These are phyloP conservation scores for Auricularia heimuer DNA, from an alignment of 768 basidiomycete species.

Conservation along the genomic window DNA sequence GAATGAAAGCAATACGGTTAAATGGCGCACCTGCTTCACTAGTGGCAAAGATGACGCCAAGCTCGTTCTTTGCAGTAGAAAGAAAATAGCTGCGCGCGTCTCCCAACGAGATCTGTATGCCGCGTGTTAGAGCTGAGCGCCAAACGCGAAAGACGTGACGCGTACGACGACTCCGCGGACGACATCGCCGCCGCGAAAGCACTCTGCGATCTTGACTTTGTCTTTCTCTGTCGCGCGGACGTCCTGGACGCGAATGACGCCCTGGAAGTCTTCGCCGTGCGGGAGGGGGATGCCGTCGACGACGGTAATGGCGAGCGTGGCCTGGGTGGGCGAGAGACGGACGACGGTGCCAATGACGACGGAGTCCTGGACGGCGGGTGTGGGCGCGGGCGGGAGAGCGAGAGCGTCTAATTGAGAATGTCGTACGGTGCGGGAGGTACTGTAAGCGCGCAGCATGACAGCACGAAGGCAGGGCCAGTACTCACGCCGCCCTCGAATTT, in stretches of 20 bases:
- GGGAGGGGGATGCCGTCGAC: slow-evolving; percentile 81
- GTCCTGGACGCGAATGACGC: slow-evolving; percentile 82
- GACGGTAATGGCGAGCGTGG: slow-evolving; percentile 71
- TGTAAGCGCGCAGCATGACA: neutral
- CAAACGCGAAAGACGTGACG: slow-evolving; percentile 6
- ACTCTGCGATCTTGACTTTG: slow-evolving; percentile 79
- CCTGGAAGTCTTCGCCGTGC: slow-evolving; percentile 77
- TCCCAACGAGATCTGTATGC: slow-evolving; percentile 71
- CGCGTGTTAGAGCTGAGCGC: neutral
- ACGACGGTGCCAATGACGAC: slow-evolving; percentile 74
- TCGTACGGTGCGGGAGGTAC: neutral
- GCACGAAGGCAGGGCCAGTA: slow-evolving; percentile 15
- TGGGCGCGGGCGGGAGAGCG: slow-evolving; percentile 56
- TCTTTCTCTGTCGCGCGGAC: slow-evolving; percentile 86
- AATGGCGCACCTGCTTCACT: slow-evolving; percentile 62
- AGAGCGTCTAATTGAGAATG: slow-evolving; percentile 35
- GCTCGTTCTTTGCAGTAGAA: slow-evolving; percentile 80
- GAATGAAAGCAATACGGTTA: neutral
- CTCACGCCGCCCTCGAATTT: slow-evolving; percentile 56
- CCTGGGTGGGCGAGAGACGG: slow-evolving; percentile 75
- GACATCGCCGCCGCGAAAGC: slow-evolving; percentile 87
- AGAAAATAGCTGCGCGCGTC: slow-evolving; percentile 89
- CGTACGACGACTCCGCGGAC: slow-evolving; percentile 78
- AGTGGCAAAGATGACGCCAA: slow-evolving; percentile 85
- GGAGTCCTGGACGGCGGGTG: slow-evolving; percentile 70